These are phyloP conservation scores for Solanum peruvianum DNA, from an alignment of 257 asterid genomes.

Conservation along the genomic window DNA sequence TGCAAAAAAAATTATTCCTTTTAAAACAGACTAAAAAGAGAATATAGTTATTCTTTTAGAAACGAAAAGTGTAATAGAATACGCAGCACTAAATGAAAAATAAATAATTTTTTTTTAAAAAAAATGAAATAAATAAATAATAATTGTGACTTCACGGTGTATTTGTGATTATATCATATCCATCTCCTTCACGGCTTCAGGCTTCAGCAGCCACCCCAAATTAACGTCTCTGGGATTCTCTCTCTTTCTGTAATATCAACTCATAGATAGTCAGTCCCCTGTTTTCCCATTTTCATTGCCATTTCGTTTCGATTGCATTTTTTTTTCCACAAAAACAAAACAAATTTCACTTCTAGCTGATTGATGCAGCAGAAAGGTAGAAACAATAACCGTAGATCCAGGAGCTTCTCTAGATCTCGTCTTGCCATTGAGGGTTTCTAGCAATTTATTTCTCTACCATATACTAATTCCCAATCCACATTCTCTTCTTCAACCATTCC, in stretches of 20 bases:
- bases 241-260: neutral
- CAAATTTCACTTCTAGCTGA: neutral
- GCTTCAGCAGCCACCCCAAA: neutral
- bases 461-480: neutral
- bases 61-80: too few species aligned
- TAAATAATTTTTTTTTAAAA: too few species aligned
- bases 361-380: constrained; percentile 81
- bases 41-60: too few species aligned
- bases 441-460: neutral
- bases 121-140: too few species aligned
- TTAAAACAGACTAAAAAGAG: too few species aligned
- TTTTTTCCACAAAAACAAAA: neutral
- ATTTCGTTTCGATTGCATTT: neutral
- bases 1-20: too few species aligned
- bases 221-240: neutral
- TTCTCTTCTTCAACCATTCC: neutral
- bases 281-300: neutral
- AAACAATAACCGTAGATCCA: constrained; percentile 56
- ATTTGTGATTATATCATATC: neutral
- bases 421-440: constrained; percentile 76
- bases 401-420: constrained; percentile 88
- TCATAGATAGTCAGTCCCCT: neutral
- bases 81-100: neutral
- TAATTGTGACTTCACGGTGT: neutral
- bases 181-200: neutral